These are phyloP conservation scores for Sugiyamaella mastotermitis DNA, from an alignment of 805 yeast species.

Conservation along the genomic window DNA sequence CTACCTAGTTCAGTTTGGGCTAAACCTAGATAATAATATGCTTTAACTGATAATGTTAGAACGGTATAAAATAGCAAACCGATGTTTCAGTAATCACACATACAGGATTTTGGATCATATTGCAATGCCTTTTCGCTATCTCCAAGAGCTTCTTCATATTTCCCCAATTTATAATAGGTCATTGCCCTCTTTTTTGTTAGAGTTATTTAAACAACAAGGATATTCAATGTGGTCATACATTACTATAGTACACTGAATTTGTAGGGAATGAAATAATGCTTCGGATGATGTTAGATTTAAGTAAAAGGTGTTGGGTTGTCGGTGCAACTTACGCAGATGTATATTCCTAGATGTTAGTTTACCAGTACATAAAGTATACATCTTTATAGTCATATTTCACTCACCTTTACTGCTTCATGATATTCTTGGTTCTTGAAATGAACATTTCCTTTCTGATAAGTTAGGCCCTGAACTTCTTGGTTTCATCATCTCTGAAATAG, in stretches of 20 bases:
- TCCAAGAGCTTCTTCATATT: constrained; percentile 21
- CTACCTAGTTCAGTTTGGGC: constrained; percentile 23
- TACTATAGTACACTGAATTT: constrained; percentile 24
- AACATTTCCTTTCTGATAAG: constrained; percentile 22
- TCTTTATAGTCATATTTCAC: constrained; percentile 8
- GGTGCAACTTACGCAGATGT: constrained; percentile 27
- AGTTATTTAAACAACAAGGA: not conserved
- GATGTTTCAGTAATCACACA: not conserved
- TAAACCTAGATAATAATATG: constrained; percentile 24
- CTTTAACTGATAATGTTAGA: constrained; percentile 18
- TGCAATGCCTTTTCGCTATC: constrained; percentile 23
- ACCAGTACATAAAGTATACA: not conserved
- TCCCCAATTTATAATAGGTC: constrained; percentile 20
- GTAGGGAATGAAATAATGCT: constrained; percentile 22
- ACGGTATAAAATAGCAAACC: constrained; percentile 1
- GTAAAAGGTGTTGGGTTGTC: no score
- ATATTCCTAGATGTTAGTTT: constrained; percentile 16
- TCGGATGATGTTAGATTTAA: no score
- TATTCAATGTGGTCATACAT: no score
- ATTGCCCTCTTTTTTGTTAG: constrained; percentile 20
- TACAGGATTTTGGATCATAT: not conserved
- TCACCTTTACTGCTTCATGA: constrained; percentile 23
- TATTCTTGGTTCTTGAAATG: constrained; percentile 23
- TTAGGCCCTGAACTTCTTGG: not conserved
- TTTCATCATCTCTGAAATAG: not conserved